Evolutionary conservation across 305 asterid species (phyloP), one percentile per base, ranked within the genome.

Genomic region (Nicotiana rustica): DNA sequence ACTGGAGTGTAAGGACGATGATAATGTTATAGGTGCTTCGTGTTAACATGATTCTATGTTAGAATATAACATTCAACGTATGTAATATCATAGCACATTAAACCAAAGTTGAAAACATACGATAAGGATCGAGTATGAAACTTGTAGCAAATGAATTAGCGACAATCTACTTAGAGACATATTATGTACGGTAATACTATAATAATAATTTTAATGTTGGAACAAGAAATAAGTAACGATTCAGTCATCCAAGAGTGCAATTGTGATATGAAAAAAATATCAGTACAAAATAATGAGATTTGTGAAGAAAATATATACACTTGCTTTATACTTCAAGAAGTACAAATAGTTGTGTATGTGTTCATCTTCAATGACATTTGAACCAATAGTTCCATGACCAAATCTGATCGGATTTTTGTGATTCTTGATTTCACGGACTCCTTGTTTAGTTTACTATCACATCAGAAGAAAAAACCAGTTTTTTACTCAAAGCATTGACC

Each of bases 311-410:
- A 55, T 81, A 57, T 18, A 52, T 56, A 31, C 33, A 67, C 31
- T 35, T 67, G 68, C 80, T 57, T 19, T 62, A 61, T 25, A 10
- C 83, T 65, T 17, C 69, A 69, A 56, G 79, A 70, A 71, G 25
- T 83, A 82, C 36, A 70, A 36, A 31, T 60, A 73, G 68, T 83
- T 49, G n/a, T 77, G 56, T 17, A 87, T 44, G 84, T 94, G 98
- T 93, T 93, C 98, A 94, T 91, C 95, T 90, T 94, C 83, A 13
- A 35, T 31, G 25, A 64, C 47, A 38, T 88, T 91, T 83, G 68
- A 88, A 83, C 35, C 66, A 67, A 80, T 8, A 84, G 79, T 84
- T 86, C 4, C 60, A 85, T 2, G 25, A 41, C 41, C 85, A 91
- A 91, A 92, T 65, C 83, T 18, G 9, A 19, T 86, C 82, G 38